Evolutionary conservation across 129 eudicot species (phyloP), one percentile per base, ranked within the genome.

Genomic region (Solidago caesia): DNA sequence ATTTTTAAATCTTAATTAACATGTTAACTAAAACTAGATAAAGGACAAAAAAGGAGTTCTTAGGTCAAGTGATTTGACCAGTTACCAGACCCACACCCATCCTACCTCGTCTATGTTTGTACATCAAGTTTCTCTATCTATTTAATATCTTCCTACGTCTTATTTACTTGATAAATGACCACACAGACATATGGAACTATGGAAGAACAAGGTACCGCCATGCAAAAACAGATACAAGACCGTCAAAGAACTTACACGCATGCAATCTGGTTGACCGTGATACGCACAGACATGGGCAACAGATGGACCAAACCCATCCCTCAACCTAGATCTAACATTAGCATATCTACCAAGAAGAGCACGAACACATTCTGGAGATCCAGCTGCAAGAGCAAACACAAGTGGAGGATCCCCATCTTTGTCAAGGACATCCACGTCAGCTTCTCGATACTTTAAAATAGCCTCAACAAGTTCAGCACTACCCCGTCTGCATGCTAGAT

Each of bases 211-310:
- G 45, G 29, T 15, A 56, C 61, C 6, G 21, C 11, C 11, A 39
- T 29, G 26, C 16, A 41, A 45, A 21, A 44, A 64, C 39, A 11
- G 27, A 64, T 44, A 63, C 12, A 8, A 41, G 61, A 44, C 4
- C 69, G 66, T 41, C 55, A 59, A 5, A 70, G 77, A 76, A 84
- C 97, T 71, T 88, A 94, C 99, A 52, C 86, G 96, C 99, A 94
- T 94, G 85, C 99, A 94, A 87, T 94, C 99, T 4, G 99, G 99
- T 82, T 94, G 99, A 66, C 99, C 99, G 87, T 94, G 99, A 83
- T 94, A 94, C 16, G 99, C 97, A 82, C 99, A 94, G 70, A 94
- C 99, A 81, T 91, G 97, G 70, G 99, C 97, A 83, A 94, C 88
- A 13, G 99, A 91, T 16, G 97, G 97, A 53, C 99, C 99, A 82